Evolutionary conservation across 495 filamentous ascomycete species (phyloP).

Genomic region (Lepraria neglecta): DNA sequence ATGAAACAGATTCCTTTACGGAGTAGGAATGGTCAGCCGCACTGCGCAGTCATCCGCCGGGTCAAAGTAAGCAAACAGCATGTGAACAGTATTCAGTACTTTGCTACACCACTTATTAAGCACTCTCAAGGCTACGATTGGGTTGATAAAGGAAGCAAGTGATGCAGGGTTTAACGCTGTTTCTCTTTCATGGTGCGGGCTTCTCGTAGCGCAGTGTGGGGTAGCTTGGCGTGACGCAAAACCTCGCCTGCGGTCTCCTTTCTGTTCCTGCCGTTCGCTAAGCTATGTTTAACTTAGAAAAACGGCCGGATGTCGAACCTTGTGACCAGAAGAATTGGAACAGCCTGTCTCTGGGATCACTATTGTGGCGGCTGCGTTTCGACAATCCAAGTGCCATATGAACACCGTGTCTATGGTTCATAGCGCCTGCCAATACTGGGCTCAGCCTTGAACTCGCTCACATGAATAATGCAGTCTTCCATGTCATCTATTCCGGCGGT

Average conservation of each 20-base stretch:
- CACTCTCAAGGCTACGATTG: no score
- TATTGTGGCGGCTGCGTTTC: not conserved
- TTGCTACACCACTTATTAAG: no score
- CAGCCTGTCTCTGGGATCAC: not conserved
- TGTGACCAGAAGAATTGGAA: conserved; percentile 8
- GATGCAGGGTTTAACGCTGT: no score
- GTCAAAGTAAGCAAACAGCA: not conserved
- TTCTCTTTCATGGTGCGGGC: no score
- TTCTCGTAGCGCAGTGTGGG: no score
- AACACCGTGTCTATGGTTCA: not conserved
- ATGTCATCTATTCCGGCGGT: not conserved
- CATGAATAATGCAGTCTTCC: no score
- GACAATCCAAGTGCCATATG: conserved; percentile 2
- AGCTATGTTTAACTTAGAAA: not conserved
- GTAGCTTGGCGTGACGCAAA: no score
- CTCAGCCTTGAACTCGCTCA: not conserved
- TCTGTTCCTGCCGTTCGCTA: not conserved
- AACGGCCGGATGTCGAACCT: not conserved
- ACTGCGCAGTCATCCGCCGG: conserved; percentile 3
- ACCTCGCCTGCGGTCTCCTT: no score
- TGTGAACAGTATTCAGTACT: not conserved
- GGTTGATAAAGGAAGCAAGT: no score
- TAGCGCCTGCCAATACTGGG: conserved; percentile 12
- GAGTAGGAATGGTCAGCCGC: conserved; percentile 14
- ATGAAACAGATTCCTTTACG: not conserved